Percentiles rank a stretch among this genome's conserved stretches.
phyloP scores from a whole-genome alignment of 2,329 filamentous ascomycete genomes.

The Arthrobotrys sphaeroides region DNA sequence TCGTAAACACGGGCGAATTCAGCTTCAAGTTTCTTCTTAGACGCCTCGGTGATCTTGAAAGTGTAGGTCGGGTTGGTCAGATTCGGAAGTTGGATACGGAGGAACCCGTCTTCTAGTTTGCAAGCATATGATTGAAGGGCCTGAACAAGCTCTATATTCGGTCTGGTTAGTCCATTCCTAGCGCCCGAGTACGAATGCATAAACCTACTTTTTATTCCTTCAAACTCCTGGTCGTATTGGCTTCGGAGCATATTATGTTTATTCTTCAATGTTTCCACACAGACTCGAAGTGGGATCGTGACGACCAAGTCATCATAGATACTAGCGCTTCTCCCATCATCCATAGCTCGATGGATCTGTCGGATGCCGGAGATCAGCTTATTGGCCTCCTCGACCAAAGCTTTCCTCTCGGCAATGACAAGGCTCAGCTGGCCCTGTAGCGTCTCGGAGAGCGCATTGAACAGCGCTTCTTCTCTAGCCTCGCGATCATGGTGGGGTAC shows the following conservation, averaged over 20 bases:
- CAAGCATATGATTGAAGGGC: constrained; percentile 96
- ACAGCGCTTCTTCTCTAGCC: constrained; percentile 87
- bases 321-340: constrained; percentile 46
- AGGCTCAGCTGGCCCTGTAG: constrained; percentile 87
- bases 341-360: constrained; percentile 70
- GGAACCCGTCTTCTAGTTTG: constrained; percentile 88
- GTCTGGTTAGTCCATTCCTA: background rate
- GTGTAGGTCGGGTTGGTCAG: constrained; percentile 76
- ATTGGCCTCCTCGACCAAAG: constrained; percentile 88
- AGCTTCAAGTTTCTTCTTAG: constrained; percentile 83
- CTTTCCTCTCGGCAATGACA: constrained; percentile 88
- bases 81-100: constrained; percentile 84
- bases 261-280: constrained; percentile 82
- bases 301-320: constrained; percentile 70
- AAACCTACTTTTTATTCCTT: constrained; percentile 87
- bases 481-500: constrained; percentile 94
- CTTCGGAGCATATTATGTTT: constrained; percentile 83
- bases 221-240: constrained; percentile 88
- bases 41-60: constrained; percentile 91
- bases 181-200: background rate
- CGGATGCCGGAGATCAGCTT: constrained; percentile 83
- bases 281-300: constrained; percentile 82
- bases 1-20: constrained; percentile 97
- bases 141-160: constrained; percentile 78
- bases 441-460: constrained; percentile 88